phyloP scores from a whole-genome alignment of 441 rosid species.

The Gossypium trilobum region DNA sequence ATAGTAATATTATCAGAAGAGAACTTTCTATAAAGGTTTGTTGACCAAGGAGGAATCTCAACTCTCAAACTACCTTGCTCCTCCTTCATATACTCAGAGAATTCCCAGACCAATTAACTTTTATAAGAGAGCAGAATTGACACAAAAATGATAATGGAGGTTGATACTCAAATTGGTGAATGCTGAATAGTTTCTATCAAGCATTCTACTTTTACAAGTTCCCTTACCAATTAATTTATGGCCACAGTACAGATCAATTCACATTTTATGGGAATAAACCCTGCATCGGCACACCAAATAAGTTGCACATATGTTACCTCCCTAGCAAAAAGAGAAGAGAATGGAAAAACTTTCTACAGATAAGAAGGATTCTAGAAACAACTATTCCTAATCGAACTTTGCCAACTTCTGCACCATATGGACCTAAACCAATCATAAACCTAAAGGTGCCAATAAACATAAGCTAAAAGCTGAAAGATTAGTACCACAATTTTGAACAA shows the following conservation, averaged over 20 bases:
- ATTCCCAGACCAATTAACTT: neutral
- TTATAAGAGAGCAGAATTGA: neutral
- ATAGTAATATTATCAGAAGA: neutral
- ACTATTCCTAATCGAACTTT: neutral
- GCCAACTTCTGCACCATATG: neutral
- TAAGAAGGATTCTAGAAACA: neutral
- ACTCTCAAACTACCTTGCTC: neutral
- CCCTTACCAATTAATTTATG: neutral
- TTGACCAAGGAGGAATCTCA: neutral
- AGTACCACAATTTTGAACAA: neutral
- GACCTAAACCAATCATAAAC: constrained; percentile 2
- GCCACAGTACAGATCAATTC: neutral
- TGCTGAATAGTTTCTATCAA: neutral
- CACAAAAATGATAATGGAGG: neutral
- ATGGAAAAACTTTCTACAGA: neutral
- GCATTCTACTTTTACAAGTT: neutral
- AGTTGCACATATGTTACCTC: neutral
- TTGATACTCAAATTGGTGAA: neutral
- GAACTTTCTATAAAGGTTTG: neutral
- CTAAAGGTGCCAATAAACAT: neutral
- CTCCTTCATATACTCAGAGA: neutral
- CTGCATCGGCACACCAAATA: neutral
- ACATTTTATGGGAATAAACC: neutral
- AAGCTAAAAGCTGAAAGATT: neutral
- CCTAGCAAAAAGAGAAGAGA: neutral